phyloP scores from a whole-genome alignment of 2,329 filamentous ascomycete genomes.

The Leptographium radiaticola region DNA sequence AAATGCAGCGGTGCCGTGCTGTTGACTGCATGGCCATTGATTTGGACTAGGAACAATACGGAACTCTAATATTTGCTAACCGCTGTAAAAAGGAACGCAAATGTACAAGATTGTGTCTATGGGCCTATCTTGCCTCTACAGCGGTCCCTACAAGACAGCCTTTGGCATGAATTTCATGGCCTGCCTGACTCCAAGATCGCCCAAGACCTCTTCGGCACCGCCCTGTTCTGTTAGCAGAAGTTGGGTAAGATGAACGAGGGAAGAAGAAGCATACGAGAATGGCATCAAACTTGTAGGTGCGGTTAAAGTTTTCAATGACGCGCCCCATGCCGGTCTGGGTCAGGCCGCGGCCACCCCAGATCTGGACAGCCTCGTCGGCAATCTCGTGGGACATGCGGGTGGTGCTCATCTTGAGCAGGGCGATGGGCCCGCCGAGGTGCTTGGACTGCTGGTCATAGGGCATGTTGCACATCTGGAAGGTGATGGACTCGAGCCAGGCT shows the following conservation, averaged over 20 bases:
- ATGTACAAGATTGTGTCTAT: no score
- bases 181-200: constrained; percentile 70
- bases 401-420: constrained; percentile 64
- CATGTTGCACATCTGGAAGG: constrained; percentile 83
- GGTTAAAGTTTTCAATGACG: constrained; percentile 72
- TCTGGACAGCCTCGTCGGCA: constrained; percentile 72
- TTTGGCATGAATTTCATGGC: constrained; percentile 78
- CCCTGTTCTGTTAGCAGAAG: constrained; percentile 27
- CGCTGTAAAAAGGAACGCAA: no score
- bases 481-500: constrained; percentile 72
- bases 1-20: no score
- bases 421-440: constrained; percentile 68
- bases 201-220: constrained; percentile 72
- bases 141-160: constrained; percentile 50
- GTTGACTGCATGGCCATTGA: no score
- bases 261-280: constrained; percentile 32
- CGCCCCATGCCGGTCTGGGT: constrained; percentile 76
- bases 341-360: constrained; percentile 70
- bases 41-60: no score
- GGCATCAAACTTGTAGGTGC: constrained; percentile 71
- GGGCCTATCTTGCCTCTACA: no score
- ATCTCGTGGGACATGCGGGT: constrained; percentile 72
- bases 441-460: constrained; percentile 62
- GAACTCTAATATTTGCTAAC: no score
- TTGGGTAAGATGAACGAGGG: not conserved